These are phyloP conservation scores for Xerophyta viscosa DNA, from an alignment of 106 monocot species.

Conservation along the genomic window DNA sequence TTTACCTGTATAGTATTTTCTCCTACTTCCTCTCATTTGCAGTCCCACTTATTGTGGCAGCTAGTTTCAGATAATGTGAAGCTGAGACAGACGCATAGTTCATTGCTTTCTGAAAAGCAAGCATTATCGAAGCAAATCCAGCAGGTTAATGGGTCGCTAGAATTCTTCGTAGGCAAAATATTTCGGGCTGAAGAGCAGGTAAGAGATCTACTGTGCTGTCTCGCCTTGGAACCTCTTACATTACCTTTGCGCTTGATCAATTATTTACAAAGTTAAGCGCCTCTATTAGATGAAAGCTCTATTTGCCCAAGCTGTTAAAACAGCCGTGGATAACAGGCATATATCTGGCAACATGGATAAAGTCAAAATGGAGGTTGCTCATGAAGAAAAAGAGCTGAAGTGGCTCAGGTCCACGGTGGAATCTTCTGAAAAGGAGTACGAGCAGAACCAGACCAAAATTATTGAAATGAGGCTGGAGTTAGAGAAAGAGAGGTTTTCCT, in stretches of 20 bases:
- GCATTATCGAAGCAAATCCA: conserved; percentile 57
- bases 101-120: conserved; percentile 79
- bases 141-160: conserved; percentile 52
- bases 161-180: conserved; percentile 50
- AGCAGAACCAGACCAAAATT: conserved; percentile 56
- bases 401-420: conserved; percentile 61
- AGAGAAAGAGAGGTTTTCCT: conserved; percentile 71
- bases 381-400: conserved; percentile 80
- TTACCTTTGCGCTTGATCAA: too few relatives aligned
- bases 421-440: conserved; percentile 60
- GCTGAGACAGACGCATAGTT: conserved; percentile 74
- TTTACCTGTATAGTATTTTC: too few relatives aligned
- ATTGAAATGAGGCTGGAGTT: conserved; percentile 43
- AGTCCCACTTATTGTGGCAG: conserved; percentile 20
- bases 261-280: too few relatives aligned
- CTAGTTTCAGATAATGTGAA: conserved; percentile 94
- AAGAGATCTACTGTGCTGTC: too few relatives aligned
- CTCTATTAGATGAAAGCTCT: conserved; percentile 65
- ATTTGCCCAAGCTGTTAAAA: conserved; percentile 63
- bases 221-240: too few relatives aligned
- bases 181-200: conserved; percentile 80
- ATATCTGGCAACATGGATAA: conserved; percentile 46
- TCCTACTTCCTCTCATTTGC: too few relatives aligned
- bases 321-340: conserved; percentile 52
- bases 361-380: conserved; percentile 45